Conservation (phyloP, 1,284 basidiomycete genomes). For the Bondarzewia mesenterica region DNA sequence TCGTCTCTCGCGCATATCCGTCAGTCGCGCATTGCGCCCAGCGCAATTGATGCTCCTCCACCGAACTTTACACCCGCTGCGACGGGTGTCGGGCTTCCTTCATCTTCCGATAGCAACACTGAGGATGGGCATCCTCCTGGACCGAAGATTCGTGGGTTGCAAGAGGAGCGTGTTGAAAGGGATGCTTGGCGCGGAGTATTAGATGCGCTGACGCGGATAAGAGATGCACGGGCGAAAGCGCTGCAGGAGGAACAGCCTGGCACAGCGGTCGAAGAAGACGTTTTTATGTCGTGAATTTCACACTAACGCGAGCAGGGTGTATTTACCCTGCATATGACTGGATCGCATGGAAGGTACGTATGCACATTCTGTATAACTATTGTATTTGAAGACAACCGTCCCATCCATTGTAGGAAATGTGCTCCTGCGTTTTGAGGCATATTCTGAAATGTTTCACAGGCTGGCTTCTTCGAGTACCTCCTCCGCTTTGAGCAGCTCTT, state of each 20-base stretch:
- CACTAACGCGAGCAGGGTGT: too few relatives aligned
- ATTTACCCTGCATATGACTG: too few relatives aligned
- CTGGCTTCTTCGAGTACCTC: slow-evolving; percentile 41
- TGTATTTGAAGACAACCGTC: too few relatives aligned
- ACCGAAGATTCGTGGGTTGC: slow-evolving; percentile 18
- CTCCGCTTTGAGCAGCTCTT: slow-evolving; percentile 53
- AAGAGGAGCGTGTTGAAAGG: slow-evolving; percentile 66
- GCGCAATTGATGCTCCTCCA: slow-evolving; percentile 70
- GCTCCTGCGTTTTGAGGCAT: neutral
- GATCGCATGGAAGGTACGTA: too few relatives aligned
- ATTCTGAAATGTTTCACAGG: neutral
- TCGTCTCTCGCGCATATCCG: slow-evolving; percentile 73
- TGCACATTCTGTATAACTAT: too few relatives aligned
- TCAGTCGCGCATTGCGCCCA: slow-evolving; percentile 74
- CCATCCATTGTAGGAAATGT: neutral
- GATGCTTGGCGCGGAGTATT: slow-evolving; percentile 73
- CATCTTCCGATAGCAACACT: slow-evolving; percentile 6
- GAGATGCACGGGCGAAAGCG: slow-evolving; percentile 22
- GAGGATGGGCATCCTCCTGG: neutral
- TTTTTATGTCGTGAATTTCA: too few relatives aligned
- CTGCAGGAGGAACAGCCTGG: too few relatives aligned
- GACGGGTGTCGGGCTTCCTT: slow-evolving; percentile 66
- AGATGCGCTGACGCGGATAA: slow-evolving; percentile 54
- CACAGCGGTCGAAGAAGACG: too few relatives aligned
- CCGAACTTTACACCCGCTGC: slow-evolving; percentile 65